Evolutionary conservation across 129 eudicot genomes (phyloP).

Genomic region (Helichrysum umbraculigerum): DNA sequence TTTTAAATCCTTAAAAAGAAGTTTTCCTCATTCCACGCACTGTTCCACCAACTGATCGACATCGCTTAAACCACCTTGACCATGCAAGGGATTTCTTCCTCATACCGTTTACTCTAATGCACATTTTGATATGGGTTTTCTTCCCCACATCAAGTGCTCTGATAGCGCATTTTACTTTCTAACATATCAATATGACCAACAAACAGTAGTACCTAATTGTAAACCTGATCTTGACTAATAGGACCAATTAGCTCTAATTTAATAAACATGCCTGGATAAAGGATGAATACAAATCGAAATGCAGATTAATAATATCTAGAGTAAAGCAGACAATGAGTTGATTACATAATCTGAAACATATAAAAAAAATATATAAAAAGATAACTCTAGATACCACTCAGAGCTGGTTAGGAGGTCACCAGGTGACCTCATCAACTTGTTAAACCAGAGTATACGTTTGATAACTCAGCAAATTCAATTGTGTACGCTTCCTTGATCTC

Average conservation of each 20-base stretch:
- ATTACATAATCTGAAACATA: too few relatives aligned
- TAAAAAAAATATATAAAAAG: too few relatives aligned
- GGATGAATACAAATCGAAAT: not conserved
- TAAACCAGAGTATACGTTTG: not conserved
- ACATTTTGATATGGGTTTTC: too few relatives aligned
- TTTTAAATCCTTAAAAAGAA: too few relatives aligned
- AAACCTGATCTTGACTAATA: too few relatives aligned
- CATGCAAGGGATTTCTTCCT: too few relatives aligned
- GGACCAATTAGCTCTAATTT: not conserved
- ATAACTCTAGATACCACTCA: not conserved
- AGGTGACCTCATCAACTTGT: not conserved
- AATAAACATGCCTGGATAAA: not conserved
- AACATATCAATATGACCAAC: too few relatives aligned
- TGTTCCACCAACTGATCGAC: not conserved
- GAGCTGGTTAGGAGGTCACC: not conserved
- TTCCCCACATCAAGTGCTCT: not conserved
- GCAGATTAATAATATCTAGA: too few relatives aligned
- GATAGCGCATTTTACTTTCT: too few relatives aligned
- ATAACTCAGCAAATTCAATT: not conserved
- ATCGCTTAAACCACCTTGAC: not conserved
- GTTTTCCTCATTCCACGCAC: not conserved
- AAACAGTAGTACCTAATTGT: too few relatives aligned
- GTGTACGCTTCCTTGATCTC: not conserved
- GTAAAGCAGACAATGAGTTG: too few relatives aligned
- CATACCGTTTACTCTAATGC: not conserved